These are phyloP conservation scores for Larix kaempferi DNA, from an alignment of 75 land plant genomes.

Conservation along the genomic window DNA sequence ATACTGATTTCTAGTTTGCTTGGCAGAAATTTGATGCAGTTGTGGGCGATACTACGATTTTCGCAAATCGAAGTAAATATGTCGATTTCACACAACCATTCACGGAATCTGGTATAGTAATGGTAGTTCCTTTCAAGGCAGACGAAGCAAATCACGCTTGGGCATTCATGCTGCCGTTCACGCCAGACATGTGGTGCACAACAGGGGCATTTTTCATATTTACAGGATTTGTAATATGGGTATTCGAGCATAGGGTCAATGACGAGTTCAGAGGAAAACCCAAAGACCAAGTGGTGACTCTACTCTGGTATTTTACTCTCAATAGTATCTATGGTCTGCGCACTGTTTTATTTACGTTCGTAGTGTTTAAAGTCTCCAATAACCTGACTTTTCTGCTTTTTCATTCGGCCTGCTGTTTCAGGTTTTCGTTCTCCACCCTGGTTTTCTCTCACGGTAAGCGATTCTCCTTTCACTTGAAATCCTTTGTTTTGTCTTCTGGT, in stretches of 20 bases:
- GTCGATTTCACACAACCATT: slow-evolving; percentile 91
- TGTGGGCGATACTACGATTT: slow-evolving; percentile 73
- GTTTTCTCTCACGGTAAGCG: slow-evolving; percentile 37
- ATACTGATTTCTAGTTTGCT: neutral
- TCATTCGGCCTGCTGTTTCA: too few relatives aligned
- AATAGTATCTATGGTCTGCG: too few relatives aligned
- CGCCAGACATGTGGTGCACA: slow-evolving; percentile 38
- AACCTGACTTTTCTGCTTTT: too few relatives aligned
- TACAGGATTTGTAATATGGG: slow-evolving; percentile 52
- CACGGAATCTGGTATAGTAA: slow-evolving; percentile 60
- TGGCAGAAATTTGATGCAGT: slow-evolving; percentile 71
- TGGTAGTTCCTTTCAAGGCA: slow-evolving; percentile 50
- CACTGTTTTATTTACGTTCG: too few relatives aligned
- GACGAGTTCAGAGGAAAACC: slow-evolving; percentile 35
- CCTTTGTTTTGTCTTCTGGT: slow-evolving; percentile 2
- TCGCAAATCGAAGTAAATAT: slow-evolving; percentile 42
- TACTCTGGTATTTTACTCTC: slow-evolving; percentile 17
- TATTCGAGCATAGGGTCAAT: slow-evolving; percentile 55
- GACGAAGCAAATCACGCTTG: slow-evolving; percentile 26
- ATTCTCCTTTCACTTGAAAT: neutral
- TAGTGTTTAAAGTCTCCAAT: too few relatives aligned
- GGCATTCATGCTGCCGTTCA: slow-evolving; percentile 57
- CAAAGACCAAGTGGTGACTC: slow-evolving; percentile 16
- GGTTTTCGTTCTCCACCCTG: neutral
- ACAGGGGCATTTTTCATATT: slow-evolving; percentile 32